Evolutionary conservation across 352 stramenopile genomes (phyloP).

Genomic region (Phytopythium aichiense): DNA sequence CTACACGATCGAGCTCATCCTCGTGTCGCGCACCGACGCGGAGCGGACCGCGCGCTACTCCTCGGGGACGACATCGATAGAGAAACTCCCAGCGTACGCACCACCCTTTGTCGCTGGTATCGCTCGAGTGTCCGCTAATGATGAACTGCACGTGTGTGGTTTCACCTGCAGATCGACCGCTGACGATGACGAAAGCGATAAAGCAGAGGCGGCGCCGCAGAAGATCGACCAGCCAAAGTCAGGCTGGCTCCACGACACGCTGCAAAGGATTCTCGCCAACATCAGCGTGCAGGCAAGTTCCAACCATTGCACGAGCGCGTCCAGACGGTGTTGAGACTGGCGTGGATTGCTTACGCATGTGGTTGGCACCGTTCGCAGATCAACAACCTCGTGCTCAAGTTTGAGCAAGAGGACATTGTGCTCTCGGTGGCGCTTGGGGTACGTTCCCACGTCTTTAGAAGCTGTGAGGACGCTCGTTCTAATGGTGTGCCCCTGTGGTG

Average conservation of each 20-base stretch:
- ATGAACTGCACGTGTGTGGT: not conserved
- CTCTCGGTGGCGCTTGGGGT: conserved; percentile 81
- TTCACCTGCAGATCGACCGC: not conserved
- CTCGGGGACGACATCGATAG: conserved; percentile 13
- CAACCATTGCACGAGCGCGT: not conserved
- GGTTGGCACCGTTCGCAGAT: conserved; percentile 25
- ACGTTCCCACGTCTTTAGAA: conserved; percentile 8
- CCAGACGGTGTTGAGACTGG: no score
- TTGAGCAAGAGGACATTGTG: conserved; percentile 84
- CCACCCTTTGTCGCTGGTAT: not conserved
- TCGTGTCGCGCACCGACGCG: conserved; percentile 47
- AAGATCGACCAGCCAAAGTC: conserved; percentile 80
- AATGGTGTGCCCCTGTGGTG: conserved; percentile 2
- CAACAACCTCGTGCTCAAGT: conserved; percentile 88
- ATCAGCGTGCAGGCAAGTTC: conserved; percentile 57
- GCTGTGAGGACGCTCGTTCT: not conserved
- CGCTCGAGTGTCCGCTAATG: not conserved
- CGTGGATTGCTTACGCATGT: no score
- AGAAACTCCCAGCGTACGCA: not conserved
- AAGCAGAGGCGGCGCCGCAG: conserved; percentile 9
- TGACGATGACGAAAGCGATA: not conserved
- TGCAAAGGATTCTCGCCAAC: conserved; percentile 82
- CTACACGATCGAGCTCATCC: conserved; percentile 86
- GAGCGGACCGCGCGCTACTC: conserved; percentile 10
- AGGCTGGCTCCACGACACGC: conserved; percentile 71